phyloP scores from a whole-genome alignment of 2,329 filamentous ascomycete genomes.

The Ascosphaera apis region DNA sequence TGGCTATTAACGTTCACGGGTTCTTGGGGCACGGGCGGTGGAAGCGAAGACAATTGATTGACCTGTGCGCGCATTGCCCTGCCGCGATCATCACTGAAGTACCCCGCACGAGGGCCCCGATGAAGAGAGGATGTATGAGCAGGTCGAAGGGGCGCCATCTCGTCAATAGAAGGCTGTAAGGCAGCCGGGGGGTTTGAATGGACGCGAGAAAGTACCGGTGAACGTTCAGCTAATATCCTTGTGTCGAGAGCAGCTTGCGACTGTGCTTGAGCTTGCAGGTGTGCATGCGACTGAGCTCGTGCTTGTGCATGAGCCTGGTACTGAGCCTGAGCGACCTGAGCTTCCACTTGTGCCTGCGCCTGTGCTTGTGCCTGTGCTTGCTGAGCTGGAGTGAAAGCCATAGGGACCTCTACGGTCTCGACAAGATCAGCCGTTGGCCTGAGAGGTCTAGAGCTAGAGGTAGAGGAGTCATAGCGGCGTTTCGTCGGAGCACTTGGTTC shows the following conservation, averaged over 20 bases:
- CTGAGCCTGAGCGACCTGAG: conserved; percentile 11
- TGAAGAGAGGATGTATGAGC: too few species aligned
- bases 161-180: too few species aligned
- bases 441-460: conserved; percentile 18
- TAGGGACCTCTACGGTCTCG: conserved; percentile 13
- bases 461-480: conserved; percentile 24
- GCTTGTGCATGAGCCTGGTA: conserved; percentile 17
- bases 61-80: conserved; percentile 10
- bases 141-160: too few species aligned
- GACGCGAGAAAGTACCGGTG: too few species aligned
- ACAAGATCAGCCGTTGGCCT: conserved; percentile 20
- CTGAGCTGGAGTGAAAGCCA: conserved; percentile 9
- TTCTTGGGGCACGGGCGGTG: conserved; percentile 3
- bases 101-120: conserved; percentile 21
- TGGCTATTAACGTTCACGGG: conserved; percentile 2
- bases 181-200: conserved; percentile 12
- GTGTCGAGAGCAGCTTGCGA: too few species aligned
- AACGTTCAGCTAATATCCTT: too few species aligned
- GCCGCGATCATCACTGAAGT: conserved; percentile 21
- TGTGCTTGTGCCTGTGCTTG: conserved; percentile 12
- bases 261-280: conserved; percentile 19
- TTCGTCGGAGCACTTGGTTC: conserved; percentile 22
- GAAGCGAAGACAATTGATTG: conserved; percentile 2
- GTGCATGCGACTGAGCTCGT: conserved; percentile 13
- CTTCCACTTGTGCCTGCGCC: conserved; percentile 11